A percentile compares a stretch with the other conserved stretches of the same genome.
These are phyloP conservation scores for Flueggea neowawraea DNA, from an alignment of 441 rosid species.

Conservation along the genomic window DNA sequence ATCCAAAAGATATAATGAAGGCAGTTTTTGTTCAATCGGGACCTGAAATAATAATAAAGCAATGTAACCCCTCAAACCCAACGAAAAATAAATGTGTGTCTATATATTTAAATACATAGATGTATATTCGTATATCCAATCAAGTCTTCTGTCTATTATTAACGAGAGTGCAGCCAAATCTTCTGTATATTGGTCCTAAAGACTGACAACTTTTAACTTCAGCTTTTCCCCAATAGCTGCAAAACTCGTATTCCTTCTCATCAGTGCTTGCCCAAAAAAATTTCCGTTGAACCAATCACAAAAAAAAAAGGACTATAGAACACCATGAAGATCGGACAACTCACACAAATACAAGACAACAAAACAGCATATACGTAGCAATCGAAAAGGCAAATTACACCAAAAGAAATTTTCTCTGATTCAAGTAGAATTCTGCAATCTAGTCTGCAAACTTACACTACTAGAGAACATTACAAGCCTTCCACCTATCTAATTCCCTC, in stretches of 20 bases:
- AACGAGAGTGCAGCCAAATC: not conserved
- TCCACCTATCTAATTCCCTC: too few relatives aligned
- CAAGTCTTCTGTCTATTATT: not conserved
- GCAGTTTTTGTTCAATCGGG: constrained; percentile 84
- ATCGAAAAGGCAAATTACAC: too few relatives aligned
- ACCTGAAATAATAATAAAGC: constrained; percentile 42
- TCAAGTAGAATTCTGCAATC: too few relatives aligned
- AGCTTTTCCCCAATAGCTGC: not conserved
- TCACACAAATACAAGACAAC: too few relatives aligned
- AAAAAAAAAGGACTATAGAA: constrained; percentile 1
- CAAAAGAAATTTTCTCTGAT: too few relatives aligned
- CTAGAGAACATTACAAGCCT: too few relatives aligned
- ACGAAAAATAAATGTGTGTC: not conserved
- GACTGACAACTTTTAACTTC: constrained; percentile 4
- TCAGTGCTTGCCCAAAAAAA: not conserved
- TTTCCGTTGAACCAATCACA: constrained; percentile 1
- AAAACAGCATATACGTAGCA: too few relatives aligned
- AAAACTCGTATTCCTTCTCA: not conserved
- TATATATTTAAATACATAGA: not conserved
- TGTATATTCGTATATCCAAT: not conserved
- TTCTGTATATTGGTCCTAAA: not conserved
- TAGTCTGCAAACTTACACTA: too few relatives aligned
- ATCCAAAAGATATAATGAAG: constrained; percentile 91
- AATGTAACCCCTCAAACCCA: not conserved
- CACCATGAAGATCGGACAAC: not conserved